Evolutionary conservation across 2,329 filamentous ascomycete genomes (phyloP).

Genomic region (Fusarium annulatum): DNA sequence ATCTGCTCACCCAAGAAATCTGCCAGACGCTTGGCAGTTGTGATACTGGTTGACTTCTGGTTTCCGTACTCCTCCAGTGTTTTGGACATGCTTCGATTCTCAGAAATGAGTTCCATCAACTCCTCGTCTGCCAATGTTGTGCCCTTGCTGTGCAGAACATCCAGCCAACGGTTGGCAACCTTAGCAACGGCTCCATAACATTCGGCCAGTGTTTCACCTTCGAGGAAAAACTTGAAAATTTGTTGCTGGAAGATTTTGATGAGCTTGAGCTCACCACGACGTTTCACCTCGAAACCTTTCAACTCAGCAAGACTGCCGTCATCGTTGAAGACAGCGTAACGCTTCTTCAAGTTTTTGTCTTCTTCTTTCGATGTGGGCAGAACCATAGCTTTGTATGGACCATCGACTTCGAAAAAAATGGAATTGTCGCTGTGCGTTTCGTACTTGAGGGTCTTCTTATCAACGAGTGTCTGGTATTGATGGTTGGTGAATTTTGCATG

Average conservation of each 20-base stretch:
- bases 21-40: conserved; percentile 91
- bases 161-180: conserved; percentile 95
- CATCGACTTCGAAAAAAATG: conserved; percentile 99
- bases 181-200: conserved; percentile 93
- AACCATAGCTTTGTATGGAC: conserved; percentile 97
- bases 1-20: conserved; percentile 98
- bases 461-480: conserved; percentile 91
- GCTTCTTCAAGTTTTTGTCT: conserved; percentile 99
- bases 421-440: conserved; percentile 98
- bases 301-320: conserved; percentile 94
- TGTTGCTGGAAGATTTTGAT: conserved; percentile 99
- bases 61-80: conserved; percentile 94
- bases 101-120: conserved; percentile 98
- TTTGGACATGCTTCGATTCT: conserved; percentile 98
- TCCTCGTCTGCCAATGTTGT: conserved; percentile 94
- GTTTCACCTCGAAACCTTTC: conserved; percentile 98
- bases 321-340: conserved; percentile 98
- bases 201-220: conserved; percentile 86
- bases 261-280: conserved; percentile 95
- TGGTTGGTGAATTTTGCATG: conserved; percentile 96
- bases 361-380: conserved; percentile 97
- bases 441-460: conserved; percentile 85
- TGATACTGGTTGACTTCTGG: conserved; percentile 99
- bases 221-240: conserved; percentile 99
- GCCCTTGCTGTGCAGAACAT: conserved; percentile 90